Evolutionary conservation across 768 basidiomycete genomes (phyloP), one percentile per base, ranked within the genome.

Genomic region (Paxillus involutus): DNA sequence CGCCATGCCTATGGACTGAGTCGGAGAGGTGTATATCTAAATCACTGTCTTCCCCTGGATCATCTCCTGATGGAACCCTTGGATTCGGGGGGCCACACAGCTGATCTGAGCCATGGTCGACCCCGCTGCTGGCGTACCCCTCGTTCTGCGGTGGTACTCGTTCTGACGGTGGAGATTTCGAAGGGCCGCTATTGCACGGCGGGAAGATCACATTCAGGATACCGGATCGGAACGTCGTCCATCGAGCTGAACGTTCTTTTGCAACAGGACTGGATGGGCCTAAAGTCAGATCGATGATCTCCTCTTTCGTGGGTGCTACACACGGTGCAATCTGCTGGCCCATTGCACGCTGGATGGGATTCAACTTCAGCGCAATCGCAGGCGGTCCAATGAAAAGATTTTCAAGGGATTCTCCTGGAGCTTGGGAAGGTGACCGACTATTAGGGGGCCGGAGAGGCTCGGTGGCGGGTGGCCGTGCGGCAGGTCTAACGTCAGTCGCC

Each of bases 201-300:
- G 52, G 46, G 13, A 62, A 30, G n/a, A 2, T 47, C 33, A 72
- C 37, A 19, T 50, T 51, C 39, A 67, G 29, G 30, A 30, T 17
- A 16, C 69, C 69, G 7, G 69, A 71, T 21, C 61, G 65, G 52
- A 71, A 71, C 19, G 58, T 26, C 32, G 36, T 55, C 66, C 62
- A 62, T 32, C 64, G 57, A 54, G 24, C n/a, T 40, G 44, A 21
- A 33, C n/a, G n/a, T 11, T n/a, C 35, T 47, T 48, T 41, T 4
- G 11, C 32, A 6, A 16, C 24, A 9, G 51, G 43, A 49, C 41
- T 26, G 26, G 51, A 47, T 7, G 36, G 17, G 17, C 49, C 52
- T 21, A 51, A 12, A 8, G 57, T 54, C 43, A 55, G 46, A 32
- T 59, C 62, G 17, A 60, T 51, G 42, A 56, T 43, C 1, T 35